Conservation (phyloP, 768 basidiomycete genomes). For the Kwoniella heveanensis region DNA sequence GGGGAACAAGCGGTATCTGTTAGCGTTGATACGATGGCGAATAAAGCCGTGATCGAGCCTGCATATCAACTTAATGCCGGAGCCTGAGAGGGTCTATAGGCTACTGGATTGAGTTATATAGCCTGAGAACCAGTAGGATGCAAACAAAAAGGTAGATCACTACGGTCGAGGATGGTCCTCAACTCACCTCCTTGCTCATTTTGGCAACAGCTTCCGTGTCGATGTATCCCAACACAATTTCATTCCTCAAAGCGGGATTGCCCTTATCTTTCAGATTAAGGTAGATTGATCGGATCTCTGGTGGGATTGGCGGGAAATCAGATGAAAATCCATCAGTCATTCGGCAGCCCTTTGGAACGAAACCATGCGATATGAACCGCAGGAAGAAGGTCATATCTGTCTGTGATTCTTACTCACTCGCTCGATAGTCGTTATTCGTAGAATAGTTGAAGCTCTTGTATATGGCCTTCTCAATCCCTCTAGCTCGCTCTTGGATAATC, state of each 20-base stretch:
- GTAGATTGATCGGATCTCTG: slow-evolving; percentile 81
- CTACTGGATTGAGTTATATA: too few species aligned
- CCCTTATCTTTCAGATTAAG: slow-evolving; percentile 95
- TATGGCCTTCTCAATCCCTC: slow-evolving; percentile 72
- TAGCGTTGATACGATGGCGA: too few species aligned
- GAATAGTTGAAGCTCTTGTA: slow-evolving; percentile 47
- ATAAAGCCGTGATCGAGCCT: too few species aligned
- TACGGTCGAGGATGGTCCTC: too few species aligned
- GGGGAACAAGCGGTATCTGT: too few species aligned
- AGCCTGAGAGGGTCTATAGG: too few species aligned
- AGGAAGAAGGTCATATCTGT: too few species aligned
- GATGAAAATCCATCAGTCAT: too few species aligned
- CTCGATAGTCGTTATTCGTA: slow-evolving; percentile 53
- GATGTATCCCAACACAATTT: slow-evolving; percentile 80
- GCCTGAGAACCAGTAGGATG: not conserved
- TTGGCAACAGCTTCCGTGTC: slow-evolving; percentile 68
- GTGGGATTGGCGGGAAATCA: not conserved
- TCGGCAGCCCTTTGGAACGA: too few species aligned
- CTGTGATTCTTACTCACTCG: slow-evolving; percentile 54
- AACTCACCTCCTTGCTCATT: slow-evolving; percentile 77
- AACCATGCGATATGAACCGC: too few species aligned
- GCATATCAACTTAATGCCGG: too few species aligned
- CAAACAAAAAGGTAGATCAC: too few species aligned
- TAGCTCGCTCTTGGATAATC: slow-evolving; percentile 67
- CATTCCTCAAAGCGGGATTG: slow-evolving; percentile 82